These are phyloP conservation scores for Marasmius fiardii DNA, from an alignment of 1,284 basidiomycete genomes.

Conservation along the genomic window DNA sequence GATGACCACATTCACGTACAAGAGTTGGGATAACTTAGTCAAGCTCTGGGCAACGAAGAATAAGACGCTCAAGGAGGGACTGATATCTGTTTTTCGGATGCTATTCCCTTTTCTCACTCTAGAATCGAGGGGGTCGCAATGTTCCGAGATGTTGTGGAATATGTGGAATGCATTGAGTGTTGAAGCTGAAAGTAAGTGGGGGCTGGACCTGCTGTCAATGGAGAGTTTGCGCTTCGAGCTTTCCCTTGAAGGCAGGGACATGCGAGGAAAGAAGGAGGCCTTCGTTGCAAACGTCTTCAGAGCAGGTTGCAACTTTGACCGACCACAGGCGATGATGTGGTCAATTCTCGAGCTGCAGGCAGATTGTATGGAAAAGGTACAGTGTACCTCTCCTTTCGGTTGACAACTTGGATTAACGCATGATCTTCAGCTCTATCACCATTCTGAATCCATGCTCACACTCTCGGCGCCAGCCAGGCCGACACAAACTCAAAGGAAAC, in stretches of 20 bases:
- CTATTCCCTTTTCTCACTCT: slow-evolving; percentile 70
- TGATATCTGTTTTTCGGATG: slow-evolving; percentile 65
- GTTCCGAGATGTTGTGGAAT: slow-evolving; percentile 15
- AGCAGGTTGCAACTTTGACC: slow-evolving; percentile 70
- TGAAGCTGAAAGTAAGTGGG: slow-evolving; percentile 65
- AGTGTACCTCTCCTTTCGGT: slow-evolving; percentile 13
- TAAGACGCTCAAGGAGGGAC: slow-evolving; percentile 59
- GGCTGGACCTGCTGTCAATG: slow-evolving; percentile 58
- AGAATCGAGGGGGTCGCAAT: slow-evolving; percentile 19
- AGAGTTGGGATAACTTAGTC: slow-evolving; percentile 64
- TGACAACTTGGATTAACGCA: slow-evolving; percentile 10
- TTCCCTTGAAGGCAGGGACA: slow-evolving; percentile 12
- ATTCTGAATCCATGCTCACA: slow-evolving; percentile 57
- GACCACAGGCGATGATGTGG: slow-evolving; percentile 77
- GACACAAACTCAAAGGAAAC: slow-evolving; percentile 37
- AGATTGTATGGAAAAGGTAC: slow-evolving; percentile 71
- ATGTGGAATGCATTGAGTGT: slow-evolving; percentile 20
- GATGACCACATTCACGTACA: slow-evolving; percentile 56
- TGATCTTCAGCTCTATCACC: slow-evolving; percentile 48
- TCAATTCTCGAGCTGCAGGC: slow-evolving; percentile 80
- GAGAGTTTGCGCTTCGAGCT: slow-evolving; percentile 61
- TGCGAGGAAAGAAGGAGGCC: slow-evolving; percentile 26
- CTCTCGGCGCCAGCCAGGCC: slow-evolving; percentile 19
- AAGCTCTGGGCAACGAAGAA: slow-evolving; percentile 76
- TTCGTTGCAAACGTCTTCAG: slow-evolving; percentile 66